A percentile compares a stretch with the other conserved stretches of the same genome.
Evolutionary conservation across 192 early-diverging fungal species (phyloP).

Genomic region (Chytriomyces sp.): DNA sequence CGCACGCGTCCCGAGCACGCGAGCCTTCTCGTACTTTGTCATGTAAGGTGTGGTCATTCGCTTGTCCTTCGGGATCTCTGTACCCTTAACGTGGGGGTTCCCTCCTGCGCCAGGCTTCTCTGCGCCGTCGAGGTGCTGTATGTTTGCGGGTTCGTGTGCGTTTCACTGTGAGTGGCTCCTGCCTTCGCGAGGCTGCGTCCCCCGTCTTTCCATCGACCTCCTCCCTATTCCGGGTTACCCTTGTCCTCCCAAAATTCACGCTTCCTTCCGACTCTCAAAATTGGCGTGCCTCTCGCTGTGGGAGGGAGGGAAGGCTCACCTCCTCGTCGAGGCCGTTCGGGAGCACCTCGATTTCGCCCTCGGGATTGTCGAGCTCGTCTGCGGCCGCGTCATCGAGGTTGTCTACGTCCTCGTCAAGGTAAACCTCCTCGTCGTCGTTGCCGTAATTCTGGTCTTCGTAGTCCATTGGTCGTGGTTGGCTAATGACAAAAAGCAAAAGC

Average conservation of each 20-base stretch:
- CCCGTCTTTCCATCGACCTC: neutral
- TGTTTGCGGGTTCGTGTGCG: neutral
- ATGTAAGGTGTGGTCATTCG: slow-evolving; percentile 96
- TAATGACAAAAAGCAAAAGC: too few relatives aligned
- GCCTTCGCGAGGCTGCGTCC: neutral
- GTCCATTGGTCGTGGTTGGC: slow-evolving; percentile 10
- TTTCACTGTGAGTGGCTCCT: neutral
- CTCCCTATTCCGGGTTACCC: neutral
- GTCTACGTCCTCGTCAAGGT: slow-evolving; percentile 23
- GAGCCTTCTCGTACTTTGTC: slow-evolving; percentile 94
- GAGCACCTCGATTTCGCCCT: slow-evolving; percentile 6
- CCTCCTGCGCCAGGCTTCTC: neutral
- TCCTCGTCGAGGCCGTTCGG: neutral
- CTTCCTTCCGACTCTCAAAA: neutral
- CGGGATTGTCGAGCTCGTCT: slow-evolving; percentile 9
- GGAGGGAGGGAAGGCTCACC: neutral
- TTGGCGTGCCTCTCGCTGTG: neutral
- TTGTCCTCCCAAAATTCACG: neutral
- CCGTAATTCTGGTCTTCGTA: slow-evolving; percentile 21
- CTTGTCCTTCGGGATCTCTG: slow-evolving; percentile 66
- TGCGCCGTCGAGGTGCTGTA: slow-evolving; percentile 1
- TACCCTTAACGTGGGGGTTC: slow-evolving; percentile 27
- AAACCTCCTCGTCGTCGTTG: neutral
- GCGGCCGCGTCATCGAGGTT: slow-evolving; percentile 18
- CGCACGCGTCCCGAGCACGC: slow-evolving; percentile 72